Conservation (phyloP, 306 rosid genomes). For the Rosa multiflora region DNA sequence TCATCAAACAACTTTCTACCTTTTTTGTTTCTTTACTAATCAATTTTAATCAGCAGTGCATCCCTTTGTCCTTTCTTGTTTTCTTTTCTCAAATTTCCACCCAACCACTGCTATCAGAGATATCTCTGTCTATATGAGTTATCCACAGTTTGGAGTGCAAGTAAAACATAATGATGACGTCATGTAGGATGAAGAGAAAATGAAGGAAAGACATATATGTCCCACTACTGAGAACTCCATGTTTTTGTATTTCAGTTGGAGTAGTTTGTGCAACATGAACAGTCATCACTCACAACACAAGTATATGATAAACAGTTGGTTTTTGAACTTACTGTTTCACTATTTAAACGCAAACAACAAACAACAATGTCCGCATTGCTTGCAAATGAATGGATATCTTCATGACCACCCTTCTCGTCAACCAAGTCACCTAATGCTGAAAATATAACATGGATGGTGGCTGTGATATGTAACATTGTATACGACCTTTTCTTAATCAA, state of each 20-base stretch:
- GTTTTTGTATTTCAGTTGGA: background rate
- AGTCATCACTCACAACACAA: conserved; percentile 3
- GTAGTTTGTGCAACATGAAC: conserved; percentile 1
- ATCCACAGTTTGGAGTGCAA: background rate
- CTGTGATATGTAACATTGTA: background rate
- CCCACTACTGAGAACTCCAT: background rate
- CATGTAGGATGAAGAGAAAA: background rate
- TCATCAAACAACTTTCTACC: background rate
- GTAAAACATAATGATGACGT: background rate
- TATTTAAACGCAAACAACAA: conserved; percentile 67
- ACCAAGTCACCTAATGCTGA: conserved; percentile 39
- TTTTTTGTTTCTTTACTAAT: background rate
- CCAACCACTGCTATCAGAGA: background rate
- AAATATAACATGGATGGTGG: conserved; percentile 17
- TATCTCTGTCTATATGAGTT: background rate
- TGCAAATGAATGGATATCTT: conserved; percentile 69
- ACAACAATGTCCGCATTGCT: conserved; percentile 79
- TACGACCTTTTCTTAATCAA: conserved; percentile 22
- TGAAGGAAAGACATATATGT: background rate
- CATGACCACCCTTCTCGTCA: conserved; percentile 72
- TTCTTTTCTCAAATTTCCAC: no score
- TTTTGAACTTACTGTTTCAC: conserved; percentile 58
- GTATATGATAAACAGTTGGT: background rate
- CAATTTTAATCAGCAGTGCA: background rate
- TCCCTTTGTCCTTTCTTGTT: background rate